Percentiles rank a stretch among this genome's conserved stretches.
Conservation (phyloP, 257 asterid species). For the Petunia axillaris region DNA sequence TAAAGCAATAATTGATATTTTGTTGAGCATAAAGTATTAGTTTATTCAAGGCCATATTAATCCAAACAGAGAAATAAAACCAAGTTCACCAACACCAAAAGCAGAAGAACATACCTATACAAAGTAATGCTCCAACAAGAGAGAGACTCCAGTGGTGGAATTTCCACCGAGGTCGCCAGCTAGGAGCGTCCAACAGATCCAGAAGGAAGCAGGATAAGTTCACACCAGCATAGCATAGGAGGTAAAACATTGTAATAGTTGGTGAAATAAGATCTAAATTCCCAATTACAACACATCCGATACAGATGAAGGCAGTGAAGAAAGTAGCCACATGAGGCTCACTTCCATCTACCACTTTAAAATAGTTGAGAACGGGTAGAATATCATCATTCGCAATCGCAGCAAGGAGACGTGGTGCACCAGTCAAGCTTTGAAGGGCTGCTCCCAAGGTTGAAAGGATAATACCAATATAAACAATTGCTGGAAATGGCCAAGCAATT, state of each 20-base stretch:
- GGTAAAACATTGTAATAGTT: conserved; percentile 96
- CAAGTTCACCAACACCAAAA: conserved; percentile 19
- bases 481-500: conserved; percentile 98
- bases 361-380: conserved; percentile 93
- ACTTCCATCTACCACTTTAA: conserved; percentile 82
- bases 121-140: conserved; percentile 89
- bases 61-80: conserved; percentile 18
- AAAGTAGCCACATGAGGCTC: conserved; percentile 95
- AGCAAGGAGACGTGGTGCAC: conserved; percentile 99
- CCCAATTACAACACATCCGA: conserved; percentile 91
- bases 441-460: conserved; percentile 99
- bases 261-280: conserved; percentile 96
- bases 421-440: conserved; percentile 98
- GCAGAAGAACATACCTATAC: conserved; percentile 62
- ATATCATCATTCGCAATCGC: conserved; percentile 99
- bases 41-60: background rate
- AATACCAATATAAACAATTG: conserved; percentile 82
- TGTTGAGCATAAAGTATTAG: conserved; percentile 7
- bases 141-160: conserved; percentile 99
- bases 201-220: conserved; percentile 96
- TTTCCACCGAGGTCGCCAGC: conserved; percentile 99
- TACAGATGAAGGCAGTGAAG: conserved; percentile 94
- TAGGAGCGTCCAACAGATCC: conserved; percentile 98
- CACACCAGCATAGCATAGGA: conserved; percentile 95
- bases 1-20: conserved; percentile 4